Percentiles rank a stretch among this genome's conserved stretches.
Conservation (phyloP, 192 early-diverging fungal genomes). For the Gamsiella multidivaricata region DNA sequence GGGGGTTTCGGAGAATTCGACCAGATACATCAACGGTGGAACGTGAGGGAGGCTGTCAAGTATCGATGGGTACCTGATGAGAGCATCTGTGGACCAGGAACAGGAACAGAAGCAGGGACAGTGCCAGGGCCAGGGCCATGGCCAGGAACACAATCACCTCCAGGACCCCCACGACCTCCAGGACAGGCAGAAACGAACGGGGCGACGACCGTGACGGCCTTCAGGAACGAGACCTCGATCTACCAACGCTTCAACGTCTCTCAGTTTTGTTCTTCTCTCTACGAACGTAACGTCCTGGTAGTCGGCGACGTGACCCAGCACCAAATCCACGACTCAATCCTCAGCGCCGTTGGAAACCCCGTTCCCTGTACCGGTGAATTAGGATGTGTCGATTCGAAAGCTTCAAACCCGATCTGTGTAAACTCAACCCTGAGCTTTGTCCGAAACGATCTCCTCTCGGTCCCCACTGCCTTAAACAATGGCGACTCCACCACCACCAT, state of each 20-base stretch:
- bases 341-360: slow-evolving; percentile 58
- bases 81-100: slow-evolving; percentile 38
- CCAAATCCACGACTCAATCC: slow-evolving; percentile 62
- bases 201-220: background rate
- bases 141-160: too few species aligned
- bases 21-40: slow-evolving; percentile 3
- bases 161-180: too few species aligned
- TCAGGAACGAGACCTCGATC: background rate
- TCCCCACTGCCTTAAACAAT: slow-evolving; percentile 12
- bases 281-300: slow-evolving; percentile 53
- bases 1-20: slow-evolving; percentile 25
- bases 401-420: slow-evolving; percentile 28
- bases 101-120: background rate
- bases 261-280: slow-evolving; percentile 47
- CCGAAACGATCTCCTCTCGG: slow-evolving; percentile 63
- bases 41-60: slow-evolving; percentile 40
- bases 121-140: background rate
- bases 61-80: slow-evolving; percentile 46
- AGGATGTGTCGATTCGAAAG: slow-evolving; percentile 50
- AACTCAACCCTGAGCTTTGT: slow-evolving; percentile 29
- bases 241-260: slow-evolving; percentile 15
- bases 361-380: slow-evolving; percentile 61
- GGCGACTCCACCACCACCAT: too few species aligned
- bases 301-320: slow-evolving; percentile 62
- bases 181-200: too few species aligned